Conservation (phyloP, 495 filamentous ascomycete genomes). For the Aspergillus ostianus region DNA sequence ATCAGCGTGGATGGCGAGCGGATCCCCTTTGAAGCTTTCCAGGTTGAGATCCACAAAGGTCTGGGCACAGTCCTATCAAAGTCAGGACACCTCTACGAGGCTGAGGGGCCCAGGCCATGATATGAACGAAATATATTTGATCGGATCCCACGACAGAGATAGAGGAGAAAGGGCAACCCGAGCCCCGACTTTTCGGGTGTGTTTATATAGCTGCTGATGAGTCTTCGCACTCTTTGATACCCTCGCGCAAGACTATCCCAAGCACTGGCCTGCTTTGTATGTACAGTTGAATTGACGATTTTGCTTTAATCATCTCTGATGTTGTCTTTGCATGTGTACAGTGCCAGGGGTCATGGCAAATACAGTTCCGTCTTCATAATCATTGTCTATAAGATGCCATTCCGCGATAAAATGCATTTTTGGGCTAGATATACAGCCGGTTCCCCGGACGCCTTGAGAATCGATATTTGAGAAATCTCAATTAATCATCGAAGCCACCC, state of each 20-base stretch:
- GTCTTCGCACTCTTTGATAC: constrained; percentile 34
- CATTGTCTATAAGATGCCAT: not conserved
- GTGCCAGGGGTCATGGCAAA: not conserved
- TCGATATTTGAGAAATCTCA: not conserved
- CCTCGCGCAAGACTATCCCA: constrained; percentile 31
- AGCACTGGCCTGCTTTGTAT: constrained; percentile 19
- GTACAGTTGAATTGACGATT: constrained; percentile 12
- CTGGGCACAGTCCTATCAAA: constrained; percentile 82
- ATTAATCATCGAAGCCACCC: constrained; percentile 69
- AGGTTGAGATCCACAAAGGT: constrained; percentile 83
- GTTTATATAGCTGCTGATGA: constrained; percentile 7
- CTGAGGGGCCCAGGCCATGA: constrained; percentile 49
- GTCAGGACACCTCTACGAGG: constrained; percentile 68
- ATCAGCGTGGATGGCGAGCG: constrained; percentile 94
- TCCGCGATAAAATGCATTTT: not conserved
- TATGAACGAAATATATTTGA: not conserved
- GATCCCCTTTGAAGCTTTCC: constrained; percentile 81
- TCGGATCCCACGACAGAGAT: not conserved
- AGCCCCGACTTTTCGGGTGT: constrained; percentile 6
- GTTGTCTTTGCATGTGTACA: not conserved
- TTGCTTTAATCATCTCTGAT: not conserved
- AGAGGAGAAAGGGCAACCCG: not conserved
- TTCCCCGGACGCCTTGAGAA: not conserved
- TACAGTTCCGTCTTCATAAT: not conserved
- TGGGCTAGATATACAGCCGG: not conserved